Evolutionary conservation across 352 stramenopile genomes (phyloP).

Genomic region (Globisporangium apiculatum): DNA sequence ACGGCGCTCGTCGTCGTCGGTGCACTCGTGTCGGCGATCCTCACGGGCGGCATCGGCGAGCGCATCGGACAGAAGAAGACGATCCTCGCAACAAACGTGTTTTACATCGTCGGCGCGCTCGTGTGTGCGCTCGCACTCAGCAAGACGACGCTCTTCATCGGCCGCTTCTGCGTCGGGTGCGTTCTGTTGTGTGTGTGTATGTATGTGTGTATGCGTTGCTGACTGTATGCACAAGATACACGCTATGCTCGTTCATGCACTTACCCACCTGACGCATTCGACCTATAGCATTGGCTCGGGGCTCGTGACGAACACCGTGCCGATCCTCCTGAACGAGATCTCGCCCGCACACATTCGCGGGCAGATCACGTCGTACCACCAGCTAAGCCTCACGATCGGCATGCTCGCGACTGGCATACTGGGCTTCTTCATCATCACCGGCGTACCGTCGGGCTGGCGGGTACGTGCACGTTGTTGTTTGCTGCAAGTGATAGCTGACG

Average conservation of each 20-base stretch:
- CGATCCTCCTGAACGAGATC: constrained; percentile 82
- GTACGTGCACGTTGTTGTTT: constrained; percentile 16
- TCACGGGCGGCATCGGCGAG: constrained; percentile 42
- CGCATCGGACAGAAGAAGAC: constrained; percentile 55
- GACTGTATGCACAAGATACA: background rate
- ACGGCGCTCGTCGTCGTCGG: constrained; percentile 70
- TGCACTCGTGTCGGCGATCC: constrained; percentile 56
- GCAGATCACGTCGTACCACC: constrained; percentile 83
- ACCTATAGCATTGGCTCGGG: constrained; percentile 40
- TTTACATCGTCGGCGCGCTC: constrained; percentile 53
- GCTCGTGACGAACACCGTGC: constrained; percentile 76
- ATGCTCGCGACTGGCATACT: constrained; percentile 75
- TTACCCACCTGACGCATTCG: background rate
- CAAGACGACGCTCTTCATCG: constrained; percentile 55
- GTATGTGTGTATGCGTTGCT: background rate
- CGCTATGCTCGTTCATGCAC: background rate
- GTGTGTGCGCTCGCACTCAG: constrained; percentile 50
- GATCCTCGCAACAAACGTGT: constrained; percentile 64
- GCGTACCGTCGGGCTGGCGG: constrained; percentile 80
- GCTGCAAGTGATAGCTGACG: too few species aligned
- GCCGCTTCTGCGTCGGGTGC: constrained; percentile 48
- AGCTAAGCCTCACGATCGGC: constrained; percentile 83
- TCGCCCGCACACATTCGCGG: constrained; percentile 48
- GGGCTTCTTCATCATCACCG: constrained; percentile 67
- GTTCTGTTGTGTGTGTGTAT: background rate